Evolutionary conservation across 176 grass and related monocot genomes (phyloP), one percentile per base, ranked within the genome.

Genomic region (Thalia dealbata): DNA sequence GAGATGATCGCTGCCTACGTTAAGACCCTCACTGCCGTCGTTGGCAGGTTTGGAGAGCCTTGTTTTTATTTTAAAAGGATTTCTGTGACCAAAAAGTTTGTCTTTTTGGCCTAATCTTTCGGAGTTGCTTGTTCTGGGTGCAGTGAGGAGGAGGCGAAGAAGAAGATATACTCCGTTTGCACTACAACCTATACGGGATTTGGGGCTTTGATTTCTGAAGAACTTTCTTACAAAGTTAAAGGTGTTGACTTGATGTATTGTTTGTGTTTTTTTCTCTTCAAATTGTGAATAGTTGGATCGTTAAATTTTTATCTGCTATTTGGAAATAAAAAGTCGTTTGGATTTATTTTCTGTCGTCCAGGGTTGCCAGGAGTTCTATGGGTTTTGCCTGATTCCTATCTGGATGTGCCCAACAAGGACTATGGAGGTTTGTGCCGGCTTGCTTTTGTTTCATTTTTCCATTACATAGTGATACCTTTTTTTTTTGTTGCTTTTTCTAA

Each of bases 371-470:
- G 93, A 82, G 93, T 97, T 83, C 93, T 97, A 71, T 97, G 93
- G 93, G 93, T 97, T 69, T 86, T 97, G 70, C 93, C 93, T 64
- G 93, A 97, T 88, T 97, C 93, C 2, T 97, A 97, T 70, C 78
- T 97, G 75, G 93, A 97, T 88, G 93, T 97, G 64, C 87, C 93
- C 26, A 97, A 97, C 84, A 90, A 97, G 80, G 93, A 97, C 44
- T 97, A 97, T 51, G 93, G 93, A 97, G 93, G 93, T 97, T 76
- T 21, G 62, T 78, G 65, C 32, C 4, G 32, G 32, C 27, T 64
- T 64, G 61, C 13, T 64, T 10, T 64, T 64, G 14, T 32, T 66
- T 10, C 15, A 35, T 14, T 38, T 2, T 16, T 9, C 3, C 43
- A 6, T n/a, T 27, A 2, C 24, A 27, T 15, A 51, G 28, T 14